phyloP scores from a whole-genome alignment of 352 stramenopile species.

The Globisporangium polare region DNA sequence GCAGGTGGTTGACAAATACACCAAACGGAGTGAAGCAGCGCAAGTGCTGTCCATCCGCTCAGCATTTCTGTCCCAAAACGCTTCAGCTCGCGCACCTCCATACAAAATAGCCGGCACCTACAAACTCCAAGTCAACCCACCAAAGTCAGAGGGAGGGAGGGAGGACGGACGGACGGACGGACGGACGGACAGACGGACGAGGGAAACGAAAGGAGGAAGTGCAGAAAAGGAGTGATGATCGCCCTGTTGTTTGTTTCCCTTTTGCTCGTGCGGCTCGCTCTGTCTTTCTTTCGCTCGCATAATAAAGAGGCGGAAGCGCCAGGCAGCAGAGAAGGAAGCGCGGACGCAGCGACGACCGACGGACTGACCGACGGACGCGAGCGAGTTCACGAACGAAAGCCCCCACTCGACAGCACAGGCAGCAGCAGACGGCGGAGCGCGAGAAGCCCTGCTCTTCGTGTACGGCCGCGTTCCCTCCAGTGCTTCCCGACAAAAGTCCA shows the following conservation, averaged over 20 bases:
- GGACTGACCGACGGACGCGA: not conserved
- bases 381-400: not conserved
- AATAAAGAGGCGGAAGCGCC: not conserved
- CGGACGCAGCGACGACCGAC: not conserved
- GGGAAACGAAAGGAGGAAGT: no score
- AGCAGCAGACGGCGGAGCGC: not conserved
- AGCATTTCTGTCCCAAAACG: no score
- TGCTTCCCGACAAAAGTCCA: not conserved
- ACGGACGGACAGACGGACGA: not conserved
- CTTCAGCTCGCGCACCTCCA: no score
- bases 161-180: not conserved
- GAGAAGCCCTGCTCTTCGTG: not conserved
- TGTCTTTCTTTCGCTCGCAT: conserved; percentile 8
- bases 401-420: not conserved
- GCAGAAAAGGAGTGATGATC: conserved; percentile 7
- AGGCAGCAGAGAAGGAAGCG: not conserved
- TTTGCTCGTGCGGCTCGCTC: not conserved
- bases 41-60: no score
- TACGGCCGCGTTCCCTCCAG: not conserved
- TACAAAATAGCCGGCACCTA: no score
- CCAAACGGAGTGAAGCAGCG: no score
- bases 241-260: not conserved
- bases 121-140: no score
- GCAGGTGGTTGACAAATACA: no score
- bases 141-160: not conserved